These are phyloP conservation scores for Paecilomyces sp. DNA, from an alignment of 2,329 filamentous ascomycete genomes.

Conservation along the genomic window DNA sequence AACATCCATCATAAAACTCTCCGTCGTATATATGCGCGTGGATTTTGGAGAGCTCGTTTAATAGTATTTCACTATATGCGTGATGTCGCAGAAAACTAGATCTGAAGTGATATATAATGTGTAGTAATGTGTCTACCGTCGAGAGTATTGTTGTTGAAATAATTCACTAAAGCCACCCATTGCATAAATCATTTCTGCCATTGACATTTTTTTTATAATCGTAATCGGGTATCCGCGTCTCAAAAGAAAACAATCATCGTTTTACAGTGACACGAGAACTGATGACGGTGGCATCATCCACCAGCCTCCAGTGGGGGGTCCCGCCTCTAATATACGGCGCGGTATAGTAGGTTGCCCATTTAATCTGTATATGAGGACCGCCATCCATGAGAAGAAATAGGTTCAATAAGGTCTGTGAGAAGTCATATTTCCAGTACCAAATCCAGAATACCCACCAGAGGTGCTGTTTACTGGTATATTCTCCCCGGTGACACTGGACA, in stretches of 20 bases:
- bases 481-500: slow-evolving; percentile 8
- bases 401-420: slow-evolving; percentile 1
- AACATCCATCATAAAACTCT: too few species aligned
- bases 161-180: neutral
- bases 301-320: neutral
- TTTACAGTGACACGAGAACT: neutral
- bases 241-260: neutral
- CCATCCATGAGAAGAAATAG: neutral
- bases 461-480: slow-evolving; percentile 4
- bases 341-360: neutral
- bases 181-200: neutral
- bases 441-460: slow-evolving; percentile 8
- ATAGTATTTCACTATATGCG: too few species aligned
- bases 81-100: too few species aligned
- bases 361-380: neutral
- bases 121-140: too few species aligned
- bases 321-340: neutral
- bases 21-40: too few species aligned
- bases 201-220: neutral
- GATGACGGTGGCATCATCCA: neutral
- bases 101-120: too few species aligned
- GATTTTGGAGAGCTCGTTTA: too few species aligned
- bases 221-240: neutral
- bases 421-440: slow-evolving; percentile 7
- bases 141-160: neutral